These are phyloP conservation scores for Penicillium janthinellum DNA, from an alignment of 2,329 filamentous ascomycete genomes.

Conservation along the genomic window DNA sequence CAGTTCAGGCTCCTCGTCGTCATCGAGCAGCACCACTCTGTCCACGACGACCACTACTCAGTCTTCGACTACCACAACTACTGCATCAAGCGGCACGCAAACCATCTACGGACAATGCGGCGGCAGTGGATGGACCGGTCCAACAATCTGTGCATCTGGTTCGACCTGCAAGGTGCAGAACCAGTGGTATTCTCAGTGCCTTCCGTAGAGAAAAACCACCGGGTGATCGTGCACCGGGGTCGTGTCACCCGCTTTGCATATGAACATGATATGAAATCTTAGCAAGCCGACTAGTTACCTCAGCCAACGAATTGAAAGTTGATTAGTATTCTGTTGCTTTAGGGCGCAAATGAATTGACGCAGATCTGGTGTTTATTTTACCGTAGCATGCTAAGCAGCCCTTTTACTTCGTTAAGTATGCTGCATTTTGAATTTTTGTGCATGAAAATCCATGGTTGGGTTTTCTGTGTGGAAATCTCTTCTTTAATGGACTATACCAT, in stretches of 20 bases:
- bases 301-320: no score
- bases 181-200: slow-evolving; percentile 25
- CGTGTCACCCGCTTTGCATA: background rate
- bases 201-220: background rate
- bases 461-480: no score
- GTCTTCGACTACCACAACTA: background rate
- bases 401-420: no score
- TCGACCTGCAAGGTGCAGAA: slow-evolving; percentile 8
- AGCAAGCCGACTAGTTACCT: background rate
- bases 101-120: slow-evolving; percentile 24
- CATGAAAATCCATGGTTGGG: no score
- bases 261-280: background rate
- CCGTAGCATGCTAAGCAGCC: no score
- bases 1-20: background rate
- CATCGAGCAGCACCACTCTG: background rate
- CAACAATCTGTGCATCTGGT: slow-evolving; percentile 15
- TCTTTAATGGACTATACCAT: no score
- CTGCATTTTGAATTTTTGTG: no score
- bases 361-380: no score
- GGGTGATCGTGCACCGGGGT: background rate
- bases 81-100: slow-evolving; percentile 8
- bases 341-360: no score
- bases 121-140: slow-evolving; percentile 18
- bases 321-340: no score
- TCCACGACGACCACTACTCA: background rate